phyloP scores from a whole-genome alignment of 495 filamentous ascomycete genomes.

The Hypoxylon subgilvum region DNA sequence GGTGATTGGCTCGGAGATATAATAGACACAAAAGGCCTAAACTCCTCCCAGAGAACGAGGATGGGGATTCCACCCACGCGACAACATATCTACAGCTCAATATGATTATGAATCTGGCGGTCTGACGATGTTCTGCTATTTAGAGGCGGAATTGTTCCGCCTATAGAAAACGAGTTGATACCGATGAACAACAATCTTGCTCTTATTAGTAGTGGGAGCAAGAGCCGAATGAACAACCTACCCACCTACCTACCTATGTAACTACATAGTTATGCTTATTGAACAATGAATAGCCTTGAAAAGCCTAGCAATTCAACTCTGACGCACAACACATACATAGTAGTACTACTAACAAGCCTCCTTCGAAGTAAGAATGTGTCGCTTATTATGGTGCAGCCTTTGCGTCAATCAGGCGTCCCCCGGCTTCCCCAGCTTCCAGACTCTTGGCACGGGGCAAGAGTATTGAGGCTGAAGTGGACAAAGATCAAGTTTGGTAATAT shows the following conservation, averaged over 20 bases:
- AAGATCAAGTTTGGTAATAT: conserved; percentile 25
- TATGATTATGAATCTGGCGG: conserved; percentile 14
- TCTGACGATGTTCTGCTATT: conserved; percentile 15
- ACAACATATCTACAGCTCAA: conserved; percentile 9
- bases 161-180: not conserved
- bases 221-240: no score
- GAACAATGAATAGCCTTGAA: conserved; percentile 1
- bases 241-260: no score
- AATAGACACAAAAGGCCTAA: conserved; percentile 15
- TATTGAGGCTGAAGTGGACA: conserved; percentile 37
- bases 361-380: conserved; percentile 20
- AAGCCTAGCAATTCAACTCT: conserved; percentile 15
- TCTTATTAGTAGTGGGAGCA: no score
- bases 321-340: conserved; percentile 1
- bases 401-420: conserved; percentile 26
- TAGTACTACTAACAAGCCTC: conserved; percentile 15
- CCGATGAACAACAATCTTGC: no score
- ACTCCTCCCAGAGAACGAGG: no score
- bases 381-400: conserved; percentile 23
- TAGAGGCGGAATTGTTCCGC: no score
- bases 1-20: conserved; percentile 35
- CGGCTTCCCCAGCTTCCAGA: conserved; percentile 33
- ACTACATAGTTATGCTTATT: no score
- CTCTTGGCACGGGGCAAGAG: conserved; percentile 31
- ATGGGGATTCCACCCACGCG: no score